Percentiles rank a stretch among this genome's conserved stretches.
These are phyloP conservation scores for Aegilops umbellulata DNA, from an alignment of 176 grass and related monocot genomes.

Conservation along the genomic window DNA sequence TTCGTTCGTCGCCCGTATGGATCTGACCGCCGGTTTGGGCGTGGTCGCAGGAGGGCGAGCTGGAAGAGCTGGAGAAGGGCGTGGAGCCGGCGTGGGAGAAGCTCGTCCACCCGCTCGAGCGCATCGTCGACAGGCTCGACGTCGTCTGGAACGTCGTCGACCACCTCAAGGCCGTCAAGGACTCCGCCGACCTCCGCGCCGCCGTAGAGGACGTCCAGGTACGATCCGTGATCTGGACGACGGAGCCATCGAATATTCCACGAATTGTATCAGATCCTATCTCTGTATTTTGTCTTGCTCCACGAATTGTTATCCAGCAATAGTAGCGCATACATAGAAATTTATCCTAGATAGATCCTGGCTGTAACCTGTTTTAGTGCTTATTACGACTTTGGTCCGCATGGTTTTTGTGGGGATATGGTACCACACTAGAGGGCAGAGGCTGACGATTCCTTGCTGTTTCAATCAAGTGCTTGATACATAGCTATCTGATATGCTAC, in stretches of 20 bases:
- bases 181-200: slow-evolving; percentile 71
- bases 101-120: slow-evolving; percentile 90
- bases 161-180: slow-evolving; percentile 95
- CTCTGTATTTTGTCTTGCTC: not conserved
- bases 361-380: too few species aligned
- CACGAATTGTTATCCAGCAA: too few species aligned
- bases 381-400: too few species aligned
- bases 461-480: not conserved
- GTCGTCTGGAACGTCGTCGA: slow-evolving; percentile 81
- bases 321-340: too few species aligned
- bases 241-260: not conserved
- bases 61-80: slow-evolving; percentile 74
- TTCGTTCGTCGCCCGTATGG: not conserved
- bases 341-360: too few species aligned
- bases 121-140: slow-evolving; percentile 72
- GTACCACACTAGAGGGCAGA: not conserved
- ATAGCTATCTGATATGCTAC: not conserved
- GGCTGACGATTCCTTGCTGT: not conserved
- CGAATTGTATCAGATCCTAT: not conserved
- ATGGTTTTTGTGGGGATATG: too few species aligned
- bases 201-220: slow-evolving; percentile 95
- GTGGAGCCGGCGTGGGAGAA: slow-evolving; percentile 77
- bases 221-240: not conserved
- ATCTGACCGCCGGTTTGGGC: not conserved
- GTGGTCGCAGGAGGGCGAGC: slow-evolving; percentile 60